Percentiles rank a stretch among this genome's conserved stretches.
These are phyloP conservation scores for Macrolepiota fuliginosa DNA, from an alignment of 768 basidiomycete species.

Conservation along the genomic window DNA sequence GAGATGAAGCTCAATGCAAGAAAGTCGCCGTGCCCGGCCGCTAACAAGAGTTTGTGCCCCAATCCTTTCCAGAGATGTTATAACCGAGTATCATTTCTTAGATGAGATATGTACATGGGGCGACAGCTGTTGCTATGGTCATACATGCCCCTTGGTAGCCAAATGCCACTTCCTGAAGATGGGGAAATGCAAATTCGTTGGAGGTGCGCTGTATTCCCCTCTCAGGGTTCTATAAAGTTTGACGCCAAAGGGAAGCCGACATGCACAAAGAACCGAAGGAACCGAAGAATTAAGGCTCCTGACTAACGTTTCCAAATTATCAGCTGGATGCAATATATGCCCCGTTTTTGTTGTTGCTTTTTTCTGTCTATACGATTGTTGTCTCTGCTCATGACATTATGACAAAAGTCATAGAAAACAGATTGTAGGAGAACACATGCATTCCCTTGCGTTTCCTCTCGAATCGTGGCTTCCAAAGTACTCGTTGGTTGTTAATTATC, in stretches of 20 bases:
- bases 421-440: neutral
- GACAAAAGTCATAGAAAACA: neutral
- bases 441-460: neutral
- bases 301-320: neutral
- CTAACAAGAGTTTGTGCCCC: constrained; percentile 49
- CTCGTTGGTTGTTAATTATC: too few species aligned
- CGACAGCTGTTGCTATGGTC: constrained; percentile 56
- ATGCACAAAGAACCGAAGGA: constrained; percentile 37
- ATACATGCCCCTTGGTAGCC: constrained; percentile 43
- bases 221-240: constrained; percentile 17
- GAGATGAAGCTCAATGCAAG: constrained; percentile 57
- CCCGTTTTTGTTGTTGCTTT: too few species aligned
- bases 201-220: constrained; percentile 36
- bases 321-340: too few species aligned
- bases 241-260: constrained; percentile 26
- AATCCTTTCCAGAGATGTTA: too few species aligned
- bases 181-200: constrained; percentile 61
- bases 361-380: neutral
- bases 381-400: neutral
- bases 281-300: neutral
- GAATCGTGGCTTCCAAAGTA: neutral
- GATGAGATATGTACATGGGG: constrained; percentile 59
- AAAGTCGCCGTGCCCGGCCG: constrained; percentile 58
- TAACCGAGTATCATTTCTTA: constrained; percentile 19
- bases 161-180: constrained; percentile 50